Percentiles rank a stretch among this genome's conserved stretches.
These are phyloP conservation scores for Rhizopus sp. DNA, from an alignment of 371 early-diverging fungal species.

Conservation along the genomic window DNA sequence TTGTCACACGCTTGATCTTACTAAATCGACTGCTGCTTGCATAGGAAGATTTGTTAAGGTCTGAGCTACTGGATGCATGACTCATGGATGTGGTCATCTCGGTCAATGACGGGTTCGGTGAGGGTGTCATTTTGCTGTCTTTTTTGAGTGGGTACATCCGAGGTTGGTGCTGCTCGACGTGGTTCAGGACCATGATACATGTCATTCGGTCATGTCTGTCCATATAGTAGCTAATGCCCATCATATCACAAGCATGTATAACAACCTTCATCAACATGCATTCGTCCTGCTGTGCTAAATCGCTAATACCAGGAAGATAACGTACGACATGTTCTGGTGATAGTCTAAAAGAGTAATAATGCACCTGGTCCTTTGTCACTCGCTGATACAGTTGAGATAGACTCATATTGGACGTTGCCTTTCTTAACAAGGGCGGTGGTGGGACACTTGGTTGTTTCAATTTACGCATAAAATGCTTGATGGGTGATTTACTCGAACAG, in stretches of 20 bases:
- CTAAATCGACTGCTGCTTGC: slow-evolving; percentile 7
- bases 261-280: slow-evolving; percentile 39
- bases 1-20: slow-evolving; percentile 27
- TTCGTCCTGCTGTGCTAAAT: slow-evolving; percentile 39
- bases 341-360: slow-evolving; percentile 42
- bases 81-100: neutral
- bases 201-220: slow-evolving; percentile 32
- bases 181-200: slow-evolving; percentile 43
- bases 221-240: slow-evolving; percentile 44
- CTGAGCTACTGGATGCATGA: slow-evolving; percentile 21
- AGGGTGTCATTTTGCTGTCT: slow-evolving; percentile 9
- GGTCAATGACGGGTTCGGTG: too few species aligned
- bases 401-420: slow-evolving; percentile 36
- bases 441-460: slow-evolving; percentile 21
- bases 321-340: slow-evolving; percentile 20
- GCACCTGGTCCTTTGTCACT: slow-evolving; percentile 41
- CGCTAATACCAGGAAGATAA: slow-evolving; percentile 16
- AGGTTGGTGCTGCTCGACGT: neutral
- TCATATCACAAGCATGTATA: slow-evolving; percentile 40
- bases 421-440: slow-evolving; percentile 18
- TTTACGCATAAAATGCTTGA: slow-evolving; percentile 36
- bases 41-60: slow-evolving; percentile 18
- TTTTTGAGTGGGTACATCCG: neutral
- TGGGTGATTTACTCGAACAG: slow-evolving; percentile 29
- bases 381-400: slow-evolving; percentile 39